Base-by-base conservation (phyloP, 78 protist species). In the Dictyostelium intermedium region DNA sequence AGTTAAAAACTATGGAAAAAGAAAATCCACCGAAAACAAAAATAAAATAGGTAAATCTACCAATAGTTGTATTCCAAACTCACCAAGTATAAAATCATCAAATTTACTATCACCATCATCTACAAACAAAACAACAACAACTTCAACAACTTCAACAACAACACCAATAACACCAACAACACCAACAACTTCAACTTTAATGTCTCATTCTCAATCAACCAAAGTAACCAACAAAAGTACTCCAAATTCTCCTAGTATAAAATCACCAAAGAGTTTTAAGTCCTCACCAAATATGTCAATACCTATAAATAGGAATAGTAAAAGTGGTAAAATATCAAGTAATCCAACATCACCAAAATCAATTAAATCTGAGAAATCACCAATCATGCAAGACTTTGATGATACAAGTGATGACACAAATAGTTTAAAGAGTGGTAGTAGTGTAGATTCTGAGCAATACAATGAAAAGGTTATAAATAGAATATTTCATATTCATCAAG, bases 381-480 rank as follows among this genome's bases (percentile, higher is more conserved):
- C 66, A 20, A 56, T 20, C 6, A 20, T 20, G 1, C 25, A 56
- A 56, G 66, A 56, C 20, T 56, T 56, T 56, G 27, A 56, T 56
- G 16, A 20, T 7, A 10, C 6, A 56, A 56, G n/a, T 20, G 66
- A 56, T 20, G 25, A 18, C 16, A 56, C 23, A 14, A 56, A 56
- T 56, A 56, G 66, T 56, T 56, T 56, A 56, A 20, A 20, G 6
- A 56, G 66, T 56, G 66, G 20, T 20, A 56, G 66, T 56, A 56
- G 66, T 20, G 7, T 56, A 5, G 66, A 6, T 56, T 56, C 39
- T 0, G 45, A 27, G 13, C 47, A 72, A 14, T 72, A 34, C 20
- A 72, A 72, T 6, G 79, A 72, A 72, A 72, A 72, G 35, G 79
- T 72, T 16, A 72, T 72, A 4, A 72, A 72, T 32, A 72, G 79